Evolutionary conservation across 768 basidiomycete species (phyloP).

Genomic region (Tulasnella sp.): DNA sequence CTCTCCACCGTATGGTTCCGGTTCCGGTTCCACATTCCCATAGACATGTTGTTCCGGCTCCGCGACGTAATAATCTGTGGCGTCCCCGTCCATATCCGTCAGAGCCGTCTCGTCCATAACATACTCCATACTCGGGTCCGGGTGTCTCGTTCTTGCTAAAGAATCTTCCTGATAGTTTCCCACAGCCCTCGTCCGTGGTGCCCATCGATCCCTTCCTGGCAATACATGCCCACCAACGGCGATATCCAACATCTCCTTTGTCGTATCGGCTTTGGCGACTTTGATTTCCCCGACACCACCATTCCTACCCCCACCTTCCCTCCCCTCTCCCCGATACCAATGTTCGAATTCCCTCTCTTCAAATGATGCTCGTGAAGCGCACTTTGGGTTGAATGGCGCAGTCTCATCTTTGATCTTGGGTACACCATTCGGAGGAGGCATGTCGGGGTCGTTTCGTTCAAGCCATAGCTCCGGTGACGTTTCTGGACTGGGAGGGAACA

Average conservation of each 20-base stretch:
- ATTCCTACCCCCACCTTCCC: conserved; percentile 41
- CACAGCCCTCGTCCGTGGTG: not conserved
- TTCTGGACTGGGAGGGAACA: conserved; percentile 16
- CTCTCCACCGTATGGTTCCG: too few species aligned
- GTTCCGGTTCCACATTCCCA: too few species aligned
- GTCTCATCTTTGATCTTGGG: conserved; percentile 14
- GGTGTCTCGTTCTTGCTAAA: conserved; percentile 18
- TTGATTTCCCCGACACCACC: conserved; percentile 81
- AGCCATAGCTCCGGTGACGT: conserved; percentile 16
- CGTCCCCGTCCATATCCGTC: conserved; percentile 45
- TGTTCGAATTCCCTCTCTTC: conserved; percentile 80
- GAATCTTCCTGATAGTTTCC: not conserved
- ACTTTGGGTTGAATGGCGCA: conserved; percentile 13
- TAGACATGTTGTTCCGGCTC: too few species aligned
- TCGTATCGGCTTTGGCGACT: conserved; percentile 40
- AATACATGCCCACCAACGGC: conserved; percentile 17
- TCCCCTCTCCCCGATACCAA: conserved; percentile 82
- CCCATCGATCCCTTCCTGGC: not conserved
- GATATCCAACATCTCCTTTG: conserved; percentile 69
- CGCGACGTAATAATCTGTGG: not conserved
- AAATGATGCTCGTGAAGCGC: conserved; percentile 39
- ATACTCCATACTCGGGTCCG: conserved; percentile 39
- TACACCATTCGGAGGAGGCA: not conserved
- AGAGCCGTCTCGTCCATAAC: conserved; percentile 68
- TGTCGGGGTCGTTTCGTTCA: not conserved